Evolutionary conservation across 805 yeast genomes (phyloP).

Genomic region (Debaryomyces hansenii): DNA sequence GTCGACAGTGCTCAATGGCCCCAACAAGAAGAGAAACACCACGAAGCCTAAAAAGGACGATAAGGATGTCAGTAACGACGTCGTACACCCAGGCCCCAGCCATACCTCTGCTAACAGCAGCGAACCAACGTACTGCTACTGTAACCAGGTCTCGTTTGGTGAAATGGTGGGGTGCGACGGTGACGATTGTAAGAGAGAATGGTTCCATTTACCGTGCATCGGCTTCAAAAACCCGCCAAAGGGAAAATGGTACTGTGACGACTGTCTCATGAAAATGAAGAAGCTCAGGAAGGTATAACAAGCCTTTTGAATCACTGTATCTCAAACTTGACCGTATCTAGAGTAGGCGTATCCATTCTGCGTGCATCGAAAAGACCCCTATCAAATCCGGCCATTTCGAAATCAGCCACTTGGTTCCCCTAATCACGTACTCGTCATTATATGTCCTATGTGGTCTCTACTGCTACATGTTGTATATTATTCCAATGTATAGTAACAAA

Average conservation of each 20-base stretch:
- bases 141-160: constrained; percentile 95
- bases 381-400: too few relatives aligned
- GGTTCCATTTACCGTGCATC: constrained; percentile 95
- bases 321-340: too few relatives aligned
- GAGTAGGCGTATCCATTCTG: too few relatives aligned
- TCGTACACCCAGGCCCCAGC: not conserved
- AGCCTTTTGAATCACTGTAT: not conserved
- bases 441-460: too few relatives aligned
- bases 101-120: constrained; percentile 7
- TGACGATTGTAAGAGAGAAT: constrained; percentile 83
- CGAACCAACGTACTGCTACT: constrained; percentile 92
- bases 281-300: constrained; percentile 13
- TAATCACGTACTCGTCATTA: too few relatives aligned
- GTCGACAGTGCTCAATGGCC: not conserved
- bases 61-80: constrained; percentile 4
- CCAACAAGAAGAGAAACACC: constrained; percentile 18
- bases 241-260: constrained; percentile 50
- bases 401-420: too few relatives aligned
- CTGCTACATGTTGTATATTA: too few relatives aligned
- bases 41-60: constrained; percentile 24
- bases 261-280: constrained; percentile 36
- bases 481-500: too few relatives aligned
- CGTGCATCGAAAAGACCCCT: too few relatives aligned
- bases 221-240: constrained; percentile 85
- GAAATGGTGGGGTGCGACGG: constrained; percentile 99